These are phyloP conservation scores for Trichoderma asperelloides DNA, from an alignment of 495 filamentous ascomycete genomes.

Conservation along the genomic window DNA sequence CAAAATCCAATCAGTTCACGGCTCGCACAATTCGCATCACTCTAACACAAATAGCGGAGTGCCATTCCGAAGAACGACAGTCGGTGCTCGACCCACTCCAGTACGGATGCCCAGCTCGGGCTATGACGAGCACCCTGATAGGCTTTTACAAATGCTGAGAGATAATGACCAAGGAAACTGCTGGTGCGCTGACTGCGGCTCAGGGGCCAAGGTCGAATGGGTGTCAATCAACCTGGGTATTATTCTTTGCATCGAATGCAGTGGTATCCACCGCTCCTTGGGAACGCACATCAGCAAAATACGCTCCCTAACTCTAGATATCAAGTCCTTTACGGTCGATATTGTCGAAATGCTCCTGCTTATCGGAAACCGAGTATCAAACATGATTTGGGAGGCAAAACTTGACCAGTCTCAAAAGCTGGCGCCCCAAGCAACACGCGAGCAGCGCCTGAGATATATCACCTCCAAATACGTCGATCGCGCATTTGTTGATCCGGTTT, in stretches of 20 bases:
- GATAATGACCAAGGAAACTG: constrained; percentile 89
- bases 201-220: constrained; percentile 90
- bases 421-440: constrained; percentile 63
- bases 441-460: constrained; percentile 87
- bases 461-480: constrained; percentile 88
- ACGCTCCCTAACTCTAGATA: constrained; percentile 89
- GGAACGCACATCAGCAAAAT: constrained; percentile 98
- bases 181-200: constrained; percentile 92
- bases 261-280: constrained; percentile 91
- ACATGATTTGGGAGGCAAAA: constrained; percentile 92
- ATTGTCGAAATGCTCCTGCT: constrained; percentile 90
- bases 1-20: constrained; percentile 73
- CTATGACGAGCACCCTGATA: constrained; percentile 70
- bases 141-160: constrained; percentile 75
- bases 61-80: constrained; percentile 71
- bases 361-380: constrained; percentile 88
- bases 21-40: constrained; percentile 38
- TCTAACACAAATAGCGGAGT: constrained; percentile 49
- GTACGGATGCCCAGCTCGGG: constrained; percentile 56
- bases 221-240: constrained; percentile 97
- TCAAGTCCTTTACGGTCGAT: constrained; percentile 89
- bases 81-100: constrained; percentile 72
- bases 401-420: constrained; percentile 67
- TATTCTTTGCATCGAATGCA: constrained; percentile 95
- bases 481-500: constrained; percentile 70